Evolutionary conservation across 2,329 filamentous ascomycete genomes (phyloP).

Genomic region (Colletotrichum kahawae): DNA sequence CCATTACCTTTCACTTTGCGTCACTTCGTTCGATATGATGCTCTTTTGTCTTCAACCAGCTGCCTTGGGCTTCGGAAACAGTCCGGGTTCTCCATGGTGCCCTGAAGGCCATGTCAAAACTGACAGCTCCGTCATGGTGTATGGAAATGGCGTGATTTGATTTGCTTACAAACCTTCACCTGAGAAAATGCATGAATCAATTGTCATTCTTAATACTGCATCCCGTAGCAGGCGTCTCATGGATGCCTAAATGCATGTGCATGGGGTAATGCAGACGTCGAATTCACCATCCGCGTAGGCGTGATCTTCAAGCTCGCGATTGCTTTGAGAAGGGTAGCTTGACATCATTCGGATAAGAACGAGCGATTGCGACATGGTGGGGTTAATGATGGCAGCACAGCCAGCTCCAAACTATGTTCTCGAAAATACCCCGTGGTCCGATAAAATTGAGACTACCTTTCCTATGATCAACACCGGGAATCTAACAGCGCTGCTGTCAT

Average conservation of each 20-base stretch:
- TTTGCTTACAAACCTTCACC: not conserved
- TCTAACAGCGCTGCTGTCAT: not conserved
- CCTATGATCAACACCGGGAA: not conserved
- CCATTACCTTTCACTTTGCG: not conserved
- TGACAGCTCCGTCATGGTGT: not conserved
- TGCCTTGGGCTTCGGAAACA: not conserved
- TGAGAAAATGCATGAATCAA: not conserved
- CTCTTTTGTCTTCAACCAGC: too few species aligned
- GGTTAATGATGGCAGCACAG: not conserved
- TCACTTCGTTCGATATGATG: not conserved
- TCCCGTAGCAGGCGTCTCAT: not conserved
- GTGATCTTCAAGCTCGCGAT: not conserved
- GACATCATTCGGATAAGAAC: not conserved
- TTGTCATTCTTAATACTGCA: not conserved
- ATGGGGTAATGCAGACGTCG: not conserved
- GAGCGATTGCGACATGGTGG: conserved; percentile 2
- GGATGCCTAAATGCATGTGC: not conserved
- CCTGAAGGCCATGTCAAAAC: not conserved
- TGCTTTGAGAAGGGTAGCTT: not conserved
- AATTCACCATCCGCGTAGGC: not conserved
- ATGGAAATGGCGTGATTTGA: not conserved
- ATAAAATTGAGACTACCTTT: not conserved
- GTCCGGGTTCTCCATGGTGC: not conserved
- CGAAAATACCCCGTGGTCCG: not conserved
- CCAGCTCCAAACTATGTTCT: not conserved